Base-by-base conservation (phyloP, 1,139 yeast species). In the Yamadazyma buinensis region DNA sequence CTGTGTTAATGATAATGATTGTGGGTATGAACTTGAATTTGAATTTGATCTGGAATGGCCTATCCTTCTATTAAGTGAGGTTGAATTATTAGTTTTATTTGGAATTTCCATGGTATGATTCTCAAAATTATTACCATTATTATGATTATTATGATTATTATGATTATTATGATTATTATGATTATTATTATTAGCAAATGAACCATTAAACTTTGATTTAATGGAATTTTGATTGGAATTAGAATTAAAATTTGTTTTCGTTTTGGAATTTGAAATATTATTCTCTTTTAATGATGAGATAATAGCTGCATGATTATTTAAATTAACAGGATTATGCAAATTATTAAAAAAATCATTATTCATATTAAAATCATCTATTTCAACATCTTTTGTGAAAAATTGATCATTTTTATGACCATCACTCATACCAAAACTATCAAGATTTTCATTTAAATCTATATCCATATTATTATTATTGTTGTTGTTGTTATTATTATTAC, bases 241-340 rank as follows among this genome's bases (percentile, higher is more conserved):
- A 13, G 5, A 12, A 19, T 27, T 8, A 12, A 18, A 27, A n/a
- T n/a, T n/a, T n/a, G n/a, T n/a, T n/a, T n/a, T n/a, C n/a, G n/a
- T n/a, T n/a, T n/a, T n/a, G n/a, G n/a, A n/a, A n/a, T n/a, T n/a
- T n/a, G n/a, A n/a, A n/a, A n/a, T n/a, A n/a, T n/a, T n/a, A n/a
- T n/a, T n/a, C 7, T 17, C 19, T 5, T 17, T 17, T 7, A 17
- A 17, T n/a, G 28, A 15, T 2, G 31, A 25, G 10, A 20, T 29
- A 23, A 35, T 27, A 3, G 29, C 28, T 17, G 24, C 29, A 25
- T 27, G 32, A 26, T 35, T 28, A 21, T 35, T 27, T 4, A 35
- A 15, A 24, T 35, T 35, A 28, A 35, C 25, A 14, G 38, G 38
- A 18, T 35, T 35, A 31, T 31, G 38, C 12, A 35, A 17, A 26